Conservation (phyloP, 2,329 filamentous ascomycete species). For the Harringtonia aguacate region DNA sequence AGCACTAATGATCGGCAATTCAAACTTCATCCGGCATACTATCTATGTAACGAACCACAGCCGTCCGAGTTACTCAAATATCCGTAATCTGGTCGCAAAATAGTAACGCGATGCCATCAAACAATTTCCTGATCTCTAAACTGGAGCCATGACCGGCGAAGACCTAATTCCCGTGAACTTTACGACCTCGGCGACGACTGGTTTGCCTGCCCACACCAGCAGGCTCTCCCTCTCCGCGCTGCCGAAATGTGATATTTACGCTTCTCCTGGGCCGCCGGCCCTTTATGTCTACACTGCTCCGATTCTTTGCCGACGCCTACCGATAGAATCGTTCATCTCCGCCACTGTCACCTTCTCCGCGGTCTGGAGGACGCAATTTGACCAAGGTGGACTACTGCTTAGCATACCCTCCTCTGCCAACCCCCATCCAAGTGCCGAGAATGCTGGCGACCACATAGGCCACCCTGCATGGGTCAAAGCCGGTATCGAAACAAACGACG, state of each 20-base stretch:
- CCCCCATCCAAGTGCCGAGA: conserved; percentile 1
- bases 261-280: conserved; percentile 2
- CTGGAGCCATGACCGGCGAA: too few species aligned
- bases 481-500: conserved; percentile 11
- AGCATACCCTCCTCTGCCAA: conserved; percentile 5
- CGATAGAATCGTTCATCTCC: conserved; percentile 3
- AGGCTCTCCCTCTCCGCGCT: conserved; percentile 3
- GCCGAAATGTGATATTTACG: conserved; percentile 12
- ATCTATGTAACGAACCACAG: too few species aligned
- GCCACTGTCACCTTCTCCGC: conserved; percentile 5
- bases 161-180: too few species aligned
- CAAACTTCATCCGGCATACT: too few species aligned
- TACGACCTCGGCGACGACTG: not conserved
- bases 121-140: too few species aligned
- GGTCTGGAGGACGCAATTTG: conserved; percentile 7
- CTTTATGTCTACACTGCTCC: conserved; percentile 7
- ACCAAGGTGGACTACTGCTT: conserved; percentile 11
- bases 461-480: conserved; percentile 13
- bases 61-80: too few species aligned
- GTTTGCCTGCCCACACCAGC: not conserved
- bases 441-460: not conserved
- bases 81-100: too few species aligned
- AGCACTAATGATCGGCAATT: too few species aligned
- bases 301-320: conserved; percentile 2
- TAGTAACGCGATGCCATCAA: too few species aligned